phyloP scores from a whole-genome alignment of 2,329 filamentous ascomycete species.

The Phialophora chinensis region DNA sequence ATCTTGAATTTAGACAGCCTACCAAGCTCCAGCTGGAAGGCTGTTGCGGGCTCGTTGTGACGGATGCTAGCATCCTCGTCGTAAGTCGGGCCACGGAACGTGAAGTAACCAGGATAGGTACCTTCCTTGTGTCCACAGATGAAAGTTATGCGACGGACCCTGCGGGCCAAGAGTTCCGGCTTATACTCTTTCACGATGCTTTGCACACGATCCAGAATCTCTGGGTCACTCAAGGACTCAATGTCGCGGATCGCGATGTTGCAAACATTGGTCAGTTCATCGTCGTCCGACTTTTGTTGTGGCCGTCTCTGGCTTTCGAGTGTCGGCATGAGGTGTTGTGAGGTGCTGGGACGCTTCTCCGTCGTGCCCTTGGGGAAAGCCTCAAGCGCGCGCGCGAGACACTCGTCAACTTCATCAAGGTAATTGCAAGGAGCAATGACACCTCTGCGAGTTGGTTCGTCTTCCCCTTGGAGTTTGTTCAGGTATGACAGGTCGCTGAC shows the following conservation, averaged over 20 bases:
- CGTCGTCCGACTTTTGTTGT: slow-evolving; percentile 62
- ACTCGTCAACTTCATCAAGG: slow-evolving; percentile 90
- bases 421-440: slow-evolving; percentile 93
- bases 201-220: slow-evolving; percentile 76
- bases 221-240: slow-evolving; percentile 80
- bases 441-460: slow-evolving; percentile 85
- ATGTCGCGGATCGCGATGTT: slow-evolving; percentile 91
- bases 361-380: slow-evolving; percentile 68
- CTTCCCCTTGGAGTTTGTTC: slow-evolving; percentile 65
- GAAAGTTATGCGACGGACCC: slow-evolving; percentile 90
- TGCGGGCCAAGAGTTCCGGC: slow-evolving; percentile 79
- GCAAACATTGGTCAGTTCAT: slow-evolving; percentile 87
- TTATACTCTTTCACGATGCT: slow-evolving; percentile 79
- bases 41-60: slow-evolving; percentile 93
- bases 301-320: slow-evolving; percentile 74
- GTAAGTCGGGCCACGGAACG: slow-evolving; percentile 91
- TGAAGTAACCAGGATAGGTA: slow-evolving; percentile 95
- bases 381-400: slow-evolving; percentile 82
- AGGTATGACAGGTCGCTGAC: slow-evolving; percentile 97
- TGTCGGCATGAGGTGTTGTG: slow-evolving; percentile 70
- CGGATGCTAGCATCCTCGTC: slow-evolving; percentile 93
- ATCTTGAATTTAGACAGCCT: slow-evolving; percentile 97
- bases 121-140: slow-evolving; percentile 95
- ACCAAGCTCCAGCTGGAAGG: slow-evolving; percentile 96
- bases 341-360: slow-evolving; percentile 62